Base-by-base conservation (phyloP, 2,329 filamentous ascomycete genomes). In the Ophiocordyceps robertsii region DNA sequence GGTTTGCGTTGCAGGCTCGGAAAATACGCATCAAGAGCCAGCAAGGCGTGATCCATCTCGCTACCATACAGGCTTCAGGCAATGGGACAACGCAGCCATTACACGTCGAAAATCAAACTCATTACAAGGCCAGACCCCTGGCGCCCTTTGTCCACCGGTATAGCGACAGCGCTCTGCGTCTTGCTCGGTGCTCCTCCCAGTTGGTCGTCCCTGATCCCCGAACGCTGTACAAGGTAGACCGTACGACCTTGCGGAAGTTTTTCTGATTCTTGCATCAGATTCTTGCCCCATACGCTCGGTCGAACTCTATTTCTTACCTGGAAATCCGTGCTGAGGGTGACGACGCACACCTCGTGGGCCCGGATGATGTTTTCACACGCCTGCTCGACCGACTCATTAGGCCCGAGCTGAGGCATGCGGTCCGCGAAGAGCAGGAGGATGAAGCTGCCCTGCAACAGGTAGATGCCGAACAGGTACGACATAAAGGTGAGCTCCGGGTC, bases 231-330 rank as follows among this genome's bases (percentile, higher is more conserved):
- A 70, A 52, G 12, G 67, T 69, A 2, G 65, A 67, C 10, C 68
- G 55, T 46, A 75, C 61, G 0, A 75, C 70, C 48, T 71, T 72
- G 29, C 71, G 64, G 50, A 75, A 75, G 47, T 73, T 73, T 56
- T 69, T 66, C 68, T 72, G 11, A 9, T 27, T 14, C 12, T 39
- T 27, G 24, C 24, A 17, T 44, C 24, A 44, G 39, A 17, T 17
- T 14, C 33, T 27, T n/a, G 24, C 13, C 32, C 40, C 19, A 29
- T n/a, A 35, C 6, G 12, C 30, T 14, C 17, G 7, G 1, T 17
- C 4, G 6, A 6, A 5, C 12, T 16, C 11, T 16, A 30, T 37
- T n/a, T 39, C 47, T 12, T 55, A 67, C 66, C 57, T 72, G 68
- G 46, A 70, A 72, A 37, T 69, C 67, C 0, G 69, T 71, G 40